Percentiles rank a stretch among this genome's conserved stretches.
Conservation (phyloP, 805 yeast species). For the Monosporozyma aerobia region DNA sequence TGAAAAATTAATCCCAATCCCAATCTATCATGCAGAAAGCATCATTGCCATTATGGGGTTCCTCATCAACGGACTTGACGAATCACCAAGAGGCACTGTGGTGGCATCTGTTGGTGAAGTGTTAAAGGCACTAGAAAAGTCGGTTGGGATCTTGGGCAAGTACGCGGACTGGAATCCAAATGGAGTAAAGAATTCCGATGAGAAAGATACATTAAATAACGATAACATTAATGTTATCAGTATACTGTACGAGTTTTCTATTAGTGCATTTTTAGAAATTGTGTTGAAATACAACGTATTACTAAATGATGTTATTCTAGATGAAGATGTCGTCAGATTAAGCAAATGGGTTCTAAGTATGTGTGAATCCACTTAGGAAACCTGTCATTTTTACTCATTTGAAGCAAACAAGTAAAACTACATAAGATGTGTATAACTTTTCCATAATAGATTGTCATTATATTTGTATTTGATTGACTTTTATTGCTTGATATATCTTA, state of each 20-base stretch:
- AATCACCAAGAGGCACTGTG: conserved; percentile 50
- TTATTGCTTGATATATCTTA: background rate
- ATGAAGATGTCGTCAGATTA: conserved; percentile 53
- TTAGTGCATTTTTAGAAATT: conserved; percentile 54
- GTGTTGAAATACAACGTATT: conserved; percentile 55
- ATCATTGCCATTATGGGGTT: conserved; percentile 49
- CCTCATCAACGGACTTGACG: conserved; percentile 45
- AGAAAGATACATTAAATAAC: conserved; percentile 10
- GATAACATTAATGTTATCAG: conserved; percentile 34
- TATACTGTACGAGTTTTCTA: conserved; percentile 52
- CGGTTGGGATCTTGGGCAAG: conserved; percentile 46
- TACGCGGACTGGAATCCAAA: conserved; percentile 31
- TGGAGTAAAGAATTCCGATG: background rate
- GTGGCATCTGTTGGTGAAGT: conserved; percentile 49
- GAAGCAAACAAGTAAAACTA: background rate
- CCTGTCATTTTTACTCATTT: background rate
- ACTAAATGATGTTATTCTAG: conserved; percentile 54
- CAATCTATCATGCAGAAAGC: conserved; percentile 58
- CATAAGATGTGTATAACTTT: background rate
- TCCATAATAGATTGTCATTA: background rate
- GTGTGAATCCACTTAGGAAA: conserved; percentile 9
- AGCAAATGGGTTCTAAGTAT: conserved; percentile 67
- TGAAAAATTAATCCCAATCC: conserved; percentile 49
- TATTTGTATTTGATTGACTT: background rate
- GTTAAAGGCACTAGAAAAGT: conserved; percentile 48